Conservation (phyloP, 371 early-diverging fungal species). For the Batrachochytrium dendrobatidis region DNA sequence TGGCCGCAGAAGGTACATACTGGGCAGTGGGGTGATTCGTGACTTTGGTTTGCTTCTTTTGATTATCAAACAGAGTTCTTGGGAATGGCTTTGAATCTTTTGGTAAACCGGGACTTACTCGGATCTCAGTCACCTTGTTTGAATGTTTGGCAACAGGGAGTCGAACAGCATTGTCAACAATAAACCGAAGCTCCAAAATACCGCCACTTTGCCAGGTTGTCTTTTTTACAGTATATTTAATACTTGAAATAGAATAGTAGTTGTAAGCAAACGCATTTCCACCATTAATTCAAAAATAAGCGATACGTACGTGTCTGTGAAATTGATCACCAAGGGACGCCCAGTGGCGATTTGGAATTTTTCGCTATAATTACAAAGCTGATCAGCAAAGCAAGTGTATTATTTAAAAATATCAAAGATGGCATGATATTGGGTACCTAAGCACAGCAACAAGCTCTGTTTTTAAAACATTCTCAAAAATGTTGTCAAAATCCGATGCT, state of each 20-base stretch:
- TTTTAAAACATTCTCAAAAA: conserved; percentile 63
- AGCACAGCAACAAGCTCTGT: conserved; percentile 71
- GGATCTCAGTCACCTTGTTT: conserved; percentile 40
- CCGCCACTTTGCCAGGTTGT: conserved; percentile 46
- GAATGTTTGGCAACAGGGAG: conserved; percentile 26
- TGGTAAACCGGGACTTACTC: conserved; percentile 38
- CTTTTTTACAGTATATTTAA: conserved; percentile 49
- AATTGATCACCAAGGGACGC: conserved; percentile 24
- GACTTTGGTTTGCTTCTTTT: neutral
- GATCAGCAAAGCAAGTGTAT: neutral
- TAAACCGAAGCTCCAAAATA: conserved; percentile 30
- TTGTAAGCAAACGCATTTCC: neutral
- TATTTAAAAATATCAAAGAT: neutral
- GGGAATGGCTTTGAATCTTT: conserved; percentile 31
- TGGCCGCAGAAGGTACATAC: neutral
- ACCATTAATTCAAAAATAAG: neutral
- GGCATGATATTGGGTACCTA: conserved; percentile 16
- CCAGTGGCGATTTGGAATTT: conserved; percentile 25
- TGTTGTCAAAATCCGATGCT: conserved; percentile 55
- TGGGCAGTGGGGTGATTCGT: neutral
- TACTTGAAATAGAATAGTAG: conserved; percentile 15
- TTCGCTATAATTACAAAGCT: conserved; percentile 20
- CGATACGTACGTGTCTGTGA: conserved; percentile 34
- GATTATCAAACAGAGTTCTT: conserved; percentile 10
- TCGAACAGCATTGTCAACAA: conserved; percentile 26